Base-by-base conservation (phyloP, 495 filamentous ascomycete species). In the Parachaetomium inaequale region DNA sequence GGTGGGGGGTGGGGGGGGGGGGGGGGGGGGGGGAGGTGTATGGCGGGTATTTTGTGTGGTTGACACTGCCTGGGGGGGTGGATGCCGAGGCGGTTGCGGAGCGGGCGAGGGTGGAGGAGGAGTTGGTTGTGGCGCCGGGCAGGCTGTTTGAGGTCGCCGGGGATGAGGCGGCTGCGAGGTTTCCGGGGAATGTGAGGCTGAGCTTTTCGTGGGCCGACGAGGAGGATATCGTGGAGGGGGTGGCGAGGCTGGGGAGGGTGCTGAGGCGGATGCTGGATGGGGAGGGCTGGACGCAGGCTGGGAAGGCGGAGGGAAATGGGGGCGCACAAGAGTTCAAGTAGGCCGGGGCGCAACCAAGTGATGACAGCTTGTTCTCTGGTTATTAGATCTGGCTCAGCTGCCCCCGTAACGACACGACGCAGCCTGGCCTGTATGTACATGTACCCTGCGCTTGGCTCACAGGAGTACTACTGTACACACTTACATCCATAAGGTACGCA, bases 11-110 rank as follows among this genome's bases (percentile, higher is more conserved):
- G 19, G 54, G 38, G 0, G 42, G 15, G 42, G 26, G n/a, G 17
- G 60, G 66, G 7, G 42, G 49, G 2, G 62, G 62, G 5, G 59
- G 65, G 19, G 68, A 72, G 3, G 56, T 81, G 15, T 79, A 78
- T 57, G 91, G 91, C 0, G 92, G 92, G 0, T 95, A 91, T 72
- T 95, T 94, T 69, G 75, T 92, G 36, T 96, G 91, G 90, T 67
- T 94, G 19, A 74, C 75, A 10, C 72, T 96, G 19, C 88, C 89
- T 0, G 55, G 66, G 19, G 69, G 70, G 5, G 66, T 72, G 1
- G 50, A 65, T 26, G 85, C 85, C 2, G 70, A 70, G 32, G 80
- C 76, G n/a, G 76, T 95, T 15, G 82, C 84, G 12, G 62, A 77
- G 55, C 72, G 72, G 32, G 84, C 84, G 7, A 70, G 76, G 66